Conservation (phyloP, 345 rosid species). For the Lepidium sativum region DNA sequence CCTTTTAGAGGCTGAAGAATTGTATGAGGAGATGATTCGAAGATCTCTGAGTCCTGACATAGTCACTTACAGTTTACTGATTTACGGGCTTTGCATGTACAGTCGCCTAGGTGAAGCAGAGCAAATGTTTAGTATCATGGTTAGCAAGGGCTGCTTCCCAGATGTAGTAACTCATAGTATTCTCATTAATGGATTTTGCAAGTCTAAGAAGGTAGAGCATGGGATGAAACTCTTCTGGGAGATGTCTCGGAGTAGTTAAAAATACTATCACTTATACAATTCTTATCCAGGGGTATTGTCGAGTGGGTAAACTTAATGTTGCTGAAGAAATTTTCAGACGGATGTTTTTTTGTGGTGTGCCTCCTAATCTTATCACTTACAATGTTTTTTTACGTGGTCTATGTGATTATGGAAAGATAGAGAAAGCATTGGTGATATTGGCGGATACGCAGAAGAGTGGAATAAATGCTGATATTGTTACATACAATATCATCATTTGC, state of each 20-base stretch:
- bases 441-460: slow-evolving; percentile 19
- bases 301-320: slow-evolving; percentile 14
- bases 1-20: slow-evolving; percentile 3
- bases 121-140: slow-evolving; percentile 19
- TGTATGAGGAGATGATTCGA: slow-evolving; percentile 18
- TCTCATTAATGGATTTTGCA: slow-evolving; percentile 32
- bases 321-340: slow-evolving; percentile 19
- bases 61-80: slow-evolving; percentile 21
- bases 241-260: slow-evolving; percentile 23
- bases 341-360: slow-evolving; percentile 26
- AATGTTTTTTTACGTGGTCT: slow-evolving; percentile 26
- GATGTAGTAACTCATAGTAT: slow-evolving; percentile 26
- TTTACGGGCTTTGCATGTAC: slow-evolving; percentile 20
- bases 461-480: slow-evolving; percentile 15
- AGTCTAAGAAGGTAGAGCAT: slow-evolving; percentile 25
- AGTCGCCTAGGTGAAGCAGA: slow-evolving; percentile 25
- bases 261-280: slow-evolving; percentile 22
- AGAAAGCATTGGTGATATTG: slow-evolving; percentile 26
- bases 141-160: slow-evolving; percentile 21
- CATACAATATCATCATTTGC: slow-evolving; percentile 26
- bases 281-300: slow-evolving; percentile 29
- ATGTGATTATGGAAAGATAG: slow-evolving; percentile 24
- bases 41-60: slow-evolving; percentile 20
- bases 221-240: slow-evolving; percentile 30
- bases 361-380: slow-evolving; percentile 27